These are phyloP conservation scores for Adansonia gregorii DNA, from an alignment of 441 rosid genomes.

Conservation along the genomic window DNA sequence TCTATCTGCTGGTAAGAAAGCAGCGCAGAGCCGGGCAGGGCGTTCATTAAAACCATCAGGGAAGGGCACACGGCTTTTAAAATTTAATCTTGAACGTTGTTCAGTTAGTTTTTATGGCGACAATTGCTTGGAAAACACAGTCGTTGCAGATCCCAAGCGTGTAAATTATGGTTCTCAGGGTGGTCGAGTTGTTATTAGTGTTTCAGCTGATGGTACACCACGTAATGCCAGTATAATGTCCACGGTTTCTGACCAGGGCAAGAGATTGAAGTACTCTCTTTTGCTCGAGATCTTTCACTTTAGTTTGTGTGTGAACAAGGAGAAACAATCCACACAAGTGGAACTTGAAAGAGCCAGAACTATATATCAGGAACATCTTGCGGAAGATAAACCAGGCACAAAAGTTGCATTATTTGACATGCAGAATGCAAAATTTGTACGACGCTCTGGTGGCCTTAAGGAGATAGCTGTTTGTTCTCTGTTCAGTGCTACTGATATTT, in stretches of 20 bases:
- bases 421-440: conserved; percentile 89
- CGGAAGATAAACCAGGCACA: conserved; percentile 62
- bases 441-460: conserved; percentile 89
- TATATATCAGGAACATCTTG: conserved; percentile 75
- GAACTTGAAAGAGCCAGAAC: conserved; percentile 94
- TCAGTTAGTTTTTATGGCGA: conserved; percentile 76
- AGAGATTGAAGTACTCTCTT: conserved; percentile 72
- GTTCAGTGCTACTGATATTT: conserved; percentile 91
- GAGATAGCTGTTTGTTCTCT: conserved; percentile 91
- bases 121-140: conserved; percentile 66
- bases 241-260: conserved; percentile 57
- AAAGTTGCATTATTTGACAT: conserved; percentile 76
- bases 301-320: conserved; percentile 78
- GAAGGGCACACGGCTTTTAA: conserved; percentile 80
- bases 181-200: conserved; percentile 69
- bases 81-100: conserved; percentile 83
- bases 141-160: conserved; percentile 88
- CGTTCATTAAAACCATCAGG: conserved; percentile 72
- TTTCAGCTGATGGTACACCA: conserved; percentile 77
- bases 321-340: conserved; percentile 85
- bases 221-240: conserved; percentile 79
- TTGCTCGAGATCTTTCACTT: conserved; percentile 83
- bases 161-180: conserved; percentile 99
- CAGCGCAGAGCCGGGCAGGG: conserved; percentile 50
- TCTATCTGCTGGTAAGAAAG: conserved; percentile 61